Percentiles rank a stretch among this genome's conserved stretches.
phyloP scores from a whole-genome alignment of 306 rosid genomes.

The Urtica urens region DNA sequence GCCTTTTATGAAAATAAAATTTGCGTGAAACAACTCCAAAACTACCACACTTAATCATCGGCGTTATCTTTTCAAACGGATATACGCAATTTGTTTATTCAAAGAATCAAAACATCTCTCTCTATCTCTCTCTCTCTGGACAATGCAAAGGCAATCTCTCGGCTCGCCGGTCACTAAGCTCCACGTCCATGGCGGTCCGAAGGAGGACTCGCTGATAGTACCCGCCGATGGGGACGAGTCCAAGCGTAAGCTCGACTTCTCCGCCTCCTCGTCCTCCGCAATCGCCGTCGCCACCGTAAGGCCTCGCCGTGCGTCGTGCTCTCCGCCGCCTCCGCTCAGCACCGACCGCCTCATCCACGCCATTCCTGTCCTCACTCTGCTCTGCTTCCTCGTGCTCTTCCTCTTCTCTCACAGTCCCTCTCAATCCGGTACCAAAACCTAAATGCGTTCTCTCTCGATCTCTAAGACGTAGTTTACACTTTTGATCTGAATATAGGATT shows the following conservation, averaged over 20 bases:
- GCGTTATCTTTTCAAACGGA: too few species aligned
- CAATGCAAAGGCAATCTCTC: slow-evolving; percentile 90
- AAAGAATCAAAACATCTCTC: too few species aligned
- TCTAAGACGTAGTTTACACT: background rate
- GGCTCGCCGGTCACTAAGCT: slow-evolving; percentile 75
- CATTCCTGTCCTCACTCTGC: slow-evolving; percentile 74
- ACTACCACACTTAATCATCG: too few species aligned
- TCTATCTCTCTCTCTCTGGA: slow-evolving; percentile 20
- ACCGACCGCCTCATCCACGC: slow-evolving; percentile 64
- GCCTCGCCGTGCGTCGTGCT: slow-evolving; percentile 48
- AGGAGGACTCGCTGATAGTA: slow-evolving; percentile 20
- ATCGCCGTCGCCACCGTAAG: slow-evolving; percentile 22
- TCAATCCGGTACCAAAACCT: slow-evolving; percentile 43
- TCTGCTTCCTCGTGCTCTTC: slow-evolving; percentile 85
- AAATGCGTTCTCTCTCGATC: background rate
- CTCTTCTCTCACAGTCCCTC: slow-evolving; percentile 88
- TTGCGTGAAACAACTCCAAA: too few species aligned
- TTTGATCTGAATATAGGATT: background rate
- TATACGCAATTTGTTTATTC: too few species aligned
- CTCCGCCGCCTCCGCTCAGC: slow-evolving; percentile 35
- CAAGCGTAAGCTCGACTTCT: slow-evolving; percentile 21
- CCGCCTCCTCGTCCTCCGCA: slow-evolving; percentile 12
- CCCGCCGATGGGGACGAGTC: slow-evolving; percentile 16
- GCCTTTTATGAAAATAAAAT: too few species aligned
- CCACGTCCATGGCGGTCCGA: slow-evolving; percentile 38